Conservation (phyloP, 1,284 basidiomycete species). For the Takashimella koratensis region DNA sequence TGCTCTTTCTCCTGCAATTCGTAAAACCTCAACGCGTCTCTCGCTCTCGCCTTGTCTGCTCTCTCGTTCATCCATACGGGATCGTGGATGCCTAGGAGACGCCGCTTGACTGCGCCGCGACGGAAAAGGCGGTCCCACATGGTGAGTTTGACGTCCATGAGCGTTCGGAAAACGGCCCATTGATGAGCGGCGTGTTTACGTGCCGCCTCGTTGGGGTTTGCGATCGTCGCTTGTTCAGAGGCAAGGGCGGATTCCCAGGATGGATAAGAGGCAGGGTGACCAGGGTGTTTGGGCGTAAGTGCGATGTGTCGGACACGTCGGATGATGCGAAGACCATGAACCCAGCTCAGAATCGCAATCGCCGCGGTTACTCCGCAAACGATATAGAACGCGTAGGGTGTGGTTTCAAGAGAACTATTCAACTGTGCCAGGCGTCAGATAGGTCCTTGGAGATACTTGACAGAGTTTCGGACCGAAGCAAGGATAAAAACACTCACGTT, state of each 20-base stretch:
- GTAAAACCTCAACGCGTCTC: not conserved
- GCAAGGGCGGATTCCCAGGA: not conserved
- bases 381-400: conserved; percentile 47
- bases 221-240: not conserved
- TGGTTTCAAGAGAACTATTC: conserved; percentile 41
- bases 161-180: not conserved
- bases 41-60: not conserved
- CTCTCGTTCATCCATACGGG: not conserved
- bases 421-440: conserved; percentile 28
- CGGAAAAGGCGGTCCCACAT: not conserved
- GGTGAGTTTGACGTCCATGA: not conserved
- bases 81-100: not conserved
- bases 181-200: not conserved
- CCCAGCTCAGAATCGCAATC: conserved; percentile 37
- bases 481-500: conserved; percentile 70
- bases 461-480: no score
- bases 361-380: conserved; percentile 38
- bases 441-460: not conserved
- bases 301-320: conserved; percentile 43
- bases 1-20: not conserved
- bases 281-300: conserved; percentile 8
- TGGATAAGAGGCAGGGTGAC: not conserved
- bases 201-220: not conserved
- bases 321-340: conserved; percentile 39
- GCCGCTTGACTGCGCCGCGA: not conserved